Conservation (phyloP, 768 basidiomycete species). For the Termitomyces sp. region DNA sequence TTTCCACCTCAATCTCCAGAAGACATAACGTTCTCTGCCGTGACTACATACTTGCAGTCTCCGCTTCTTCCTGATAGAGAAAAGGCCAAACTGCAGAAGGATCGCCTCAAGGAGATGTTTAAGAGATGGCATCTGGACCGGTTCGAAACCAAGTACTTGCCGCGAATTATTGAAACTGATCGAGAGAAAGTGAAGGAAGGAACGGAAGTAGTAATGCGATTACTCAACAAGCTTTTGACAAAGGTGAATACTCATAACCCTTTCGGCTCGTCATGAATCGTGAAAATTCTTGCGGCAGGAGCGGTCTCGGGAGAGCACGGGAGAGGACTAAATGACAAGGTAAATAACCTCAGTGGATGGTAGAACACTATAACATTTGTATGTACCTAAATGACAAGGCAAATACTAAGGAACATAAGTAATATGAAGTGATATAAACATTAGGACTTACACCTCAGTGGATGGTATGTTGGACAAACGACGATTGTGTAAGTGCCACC, state of each 20-base stretch:
- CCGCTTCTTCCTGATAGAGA: conserved; percentile 48
- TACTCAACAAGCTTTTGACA: conserved; percentile 65
- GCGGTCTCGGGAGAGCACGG: too few relatives aligned
- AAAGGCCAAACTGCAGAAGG: conserved; percentile 50
- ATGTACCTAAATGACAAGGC: too few relatives aligned
- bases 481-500: too few relatives aligned
- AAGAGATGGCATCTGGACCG: conserved; percentile 81
- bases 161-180: conserved; percentile 59
- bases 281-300: too few relatives aligned
- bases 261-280: conserved; percentile 9
- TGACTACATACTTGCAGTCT: conserved; percentile 60
- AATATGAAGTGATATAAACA: too few relatives aligned
- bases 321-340: too few relatives aligned
- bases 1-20: conserved; percentile 51
- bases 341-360: too few relatives aligned
- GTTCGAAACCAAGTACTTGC: conserved; percentile 65
- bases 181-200: conserved; percentile 64
- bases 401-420: too few relatives aligned
- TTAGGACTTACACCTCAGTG: too few relatives aligned
- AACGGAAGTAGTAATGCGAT: conserved; percentile 67
- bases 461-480: too few relatives aligned
- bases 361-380: too few relatives aligned
- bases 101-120: conserved; percentile 72
- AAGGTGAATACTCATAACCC: conserved; percentile 34
- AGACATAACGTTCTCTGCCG: conserved; percentile 50